phyloP scores from a whole-genome alignment of 2,329 filamentous ascomycete species.

The Triangularia verruculosa region DNA sequence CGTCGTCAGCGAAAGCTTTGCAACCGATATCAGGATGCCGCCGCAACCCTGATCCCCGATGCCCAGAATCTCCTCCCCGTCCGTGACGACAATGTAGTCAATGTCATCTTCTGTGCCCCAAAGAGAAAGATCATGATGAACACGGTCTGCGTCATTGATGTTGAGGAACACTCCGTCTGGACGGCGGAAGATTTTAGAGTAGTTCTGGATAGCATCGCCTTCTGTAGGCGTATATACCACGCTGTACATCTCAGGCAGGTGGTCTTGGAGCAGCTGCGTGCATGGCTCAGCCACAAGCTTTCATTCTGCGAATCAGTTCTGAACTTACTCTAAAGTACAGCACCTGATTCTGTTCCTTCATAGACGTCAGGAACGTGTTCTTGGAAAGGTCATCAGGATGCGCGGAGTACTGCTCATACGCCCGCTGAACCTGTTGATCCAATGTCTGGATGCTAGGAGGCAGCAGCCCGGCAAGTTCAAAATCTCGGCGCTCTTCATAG shows the following conservation, averaged over 20 bases:
- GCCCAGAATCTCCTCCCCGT: constrained; percentile 72
- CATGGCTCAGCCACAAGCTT: background rate
- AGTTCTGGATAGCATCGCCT: constrained; percentile 83
- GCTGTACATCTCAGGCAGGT: constrained; percentile 83
- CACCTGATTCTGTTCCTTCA: constrained; percentile 83
- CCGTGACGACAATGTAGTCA: constrained; percentile 85
- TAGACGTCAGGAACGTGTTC: constrained; percentile 81
- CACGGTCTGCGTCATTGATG: constrained; percentile 63
- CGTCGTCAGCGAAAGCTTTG: constrained; percentile 79
- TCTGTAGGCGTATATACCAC: constrained; percentile 92
- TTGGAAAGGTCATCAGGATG: constrained; percentile 67
- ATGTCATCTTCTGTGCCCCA: constrained; percentile 72
- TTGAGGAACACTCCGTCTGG: constrained; percentile 82
- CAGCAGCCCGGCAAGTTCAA: constrained; percentile 70
- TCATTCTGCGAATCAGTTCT: background rate
- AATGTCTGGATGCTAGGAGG: constrained; percentile 71
- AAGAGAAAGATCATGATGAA: constrained; percentile 64
- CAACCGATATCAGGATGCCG: constrained; percentile 77
- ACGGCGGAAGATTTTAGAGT: constrained; percentile 71
- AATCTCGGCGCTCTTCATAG: constrained; percentile 62
- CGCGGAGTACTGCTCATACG: constrained; percentile 74
- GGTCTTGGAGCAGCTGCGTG: constrained; percentile 64
- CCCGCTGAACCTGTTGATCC: constrained; percentile 71
- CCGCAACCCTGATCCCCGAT: constrained; percentile 89
- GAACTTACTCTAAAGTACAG: constrained; percentile 67